Conservation (phyloP, 2,329 filamentous ascomycete genomes). For the Chaetothyriales sp. region DNA sequence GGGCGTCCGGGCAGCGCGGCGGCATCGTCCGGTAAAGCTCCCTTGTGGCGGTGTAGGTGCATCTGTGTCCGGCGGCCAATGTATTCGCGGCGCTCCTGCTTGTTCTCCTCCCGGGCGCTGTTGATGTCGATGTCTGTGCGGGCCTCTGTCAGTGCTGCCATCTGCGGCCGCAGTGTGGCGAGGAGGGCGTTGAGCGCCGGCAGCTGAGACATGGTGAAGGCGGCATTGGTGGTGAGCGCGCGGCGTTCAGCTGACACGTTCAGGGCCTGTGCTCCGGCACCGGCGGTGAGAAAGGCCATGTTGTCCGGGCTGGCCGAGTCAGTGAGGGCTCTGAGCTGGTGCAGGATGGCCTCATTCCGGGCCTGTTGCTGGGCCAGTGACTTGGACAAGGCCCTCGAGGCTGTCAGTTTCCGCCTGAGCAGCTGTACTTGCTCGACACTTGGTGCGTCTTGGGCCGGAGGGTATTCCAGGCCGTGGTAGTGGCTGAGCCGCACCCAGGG, state of each 20-base stretch:
- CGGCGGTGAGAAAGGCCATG: constrained; percentile 45
- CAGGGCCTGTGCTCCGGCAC: constrained; percentile 32
- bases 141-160: constrained; percentile 31
- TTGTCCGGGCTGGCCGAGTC: constrained; percentile 21
- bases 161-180: constrained; percentile 50
- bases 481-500: constrained; percentile 71
- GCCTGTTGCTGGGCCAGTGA: constrained; percentile 56
- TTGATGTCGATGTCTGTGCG: constrained; percentile 22
- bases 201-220: constrained; percentile 70
- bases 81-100: constrained; percentile 63
- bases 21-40: constrained; percentile 5
- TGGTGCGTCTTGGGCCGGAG: constrained; percentile 29
- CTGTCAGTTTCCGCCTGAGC: constrained; percentile 61
- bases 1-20: constrained; percentile 8
- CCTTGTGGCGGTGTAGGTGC: constrained; percentile 51
- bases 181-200: constrained; percentile 63
- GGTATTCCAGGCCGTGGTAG: constrained; percentile 39
- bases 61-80: constrained; percentile 66
- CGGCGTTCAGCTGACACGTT: constrained; percentile 31
- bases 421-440: constrained; percentile 55
- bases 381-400: constrained; percentile 62
- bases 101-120: constrained; percentile 39
- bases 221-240: constrained; percentile 35
- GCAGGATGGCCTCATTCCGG: constrained; percentile 58
- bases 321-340: constrained; percentile 48